Conservation (phyloP, 192 early-diverging fungal species). For the Coemansia sp. region DNA sequence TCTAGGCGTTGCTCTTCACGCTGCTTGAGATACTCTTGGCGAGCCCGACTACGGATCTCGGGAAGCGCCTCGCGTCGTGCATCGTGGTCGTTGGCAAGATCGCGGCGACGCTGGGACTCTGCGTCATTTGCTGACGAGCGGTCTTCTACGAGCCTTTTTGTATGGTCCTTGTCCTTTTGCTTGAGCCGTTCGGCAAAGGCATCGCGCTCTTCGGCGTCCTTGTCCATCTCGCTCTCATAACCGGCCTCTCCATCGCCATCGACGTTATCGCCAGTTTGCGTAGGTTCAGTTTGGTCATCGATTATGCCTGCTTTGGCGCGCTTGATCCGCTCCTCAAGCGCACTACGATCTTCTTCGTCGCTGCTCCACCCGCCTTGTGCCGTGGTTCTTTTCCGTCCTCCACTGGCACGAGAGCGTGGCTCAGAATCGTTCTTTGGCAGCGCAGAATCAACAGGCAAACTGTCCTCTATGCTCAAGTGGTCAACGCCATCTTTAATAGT, state of each 20-base stretch:
- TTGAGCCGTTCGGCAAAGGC: slow-evolving; percentile 84
- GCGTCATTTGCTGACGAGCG: slow-evolving; percentile 55
- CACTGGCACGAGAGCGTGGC: slow-evolving; percentile 14
- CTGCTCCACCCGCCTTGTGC: slow-evolving; percentile 57
- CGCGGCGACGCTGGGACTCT: slow-evolving; percentile 69
- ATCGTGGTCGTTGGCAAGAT: slow-evolving; percentile 83
- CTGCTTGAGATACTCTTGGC: slow-evolving; percentile 88
- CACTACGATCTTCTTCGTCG: slow-evolving; percentile 66
- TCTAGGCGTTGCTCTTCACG: slow-evolving; percentile 84
- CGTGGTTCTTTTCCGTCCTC: slow-evolving; percentile 53
- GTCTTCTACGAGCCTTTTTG: slow-evolving; percentile 62
- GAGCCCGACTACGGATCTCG: slow-evolving; percentile 82
- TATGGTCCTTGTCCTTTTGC: slow-evolving; percentile 79
- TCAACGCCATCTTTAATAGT: slow-evolving; percentile 3
- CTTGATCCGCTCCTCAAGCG: slow-evolving; percentile 58
- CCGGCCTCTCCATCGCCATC: slow-evolving; percentile 51
- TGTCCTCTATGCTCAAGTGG: slow-evolving; percentile 6
- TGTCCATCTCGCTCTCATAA: slow-evolving; percentile 46
- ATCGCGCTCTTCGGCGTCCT: slow-evolving; percentile 87
- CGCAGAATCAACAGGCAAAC: not conserved
- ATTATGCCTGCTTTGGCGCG: slow-evolving; percentile 58
- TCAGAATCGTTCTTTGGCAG: not conserved
- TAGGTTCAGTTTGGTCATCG: slow-evolving; percentile 32
- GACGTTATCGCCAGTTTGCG: slow-evolving; percentile 30
- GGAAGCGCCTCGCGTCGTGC: slow-evolving; percentile 71